phyloP scores from a whole-genome alignment of 148 eudicot genomes.

The Fagopyrum esculentum region DNA sequence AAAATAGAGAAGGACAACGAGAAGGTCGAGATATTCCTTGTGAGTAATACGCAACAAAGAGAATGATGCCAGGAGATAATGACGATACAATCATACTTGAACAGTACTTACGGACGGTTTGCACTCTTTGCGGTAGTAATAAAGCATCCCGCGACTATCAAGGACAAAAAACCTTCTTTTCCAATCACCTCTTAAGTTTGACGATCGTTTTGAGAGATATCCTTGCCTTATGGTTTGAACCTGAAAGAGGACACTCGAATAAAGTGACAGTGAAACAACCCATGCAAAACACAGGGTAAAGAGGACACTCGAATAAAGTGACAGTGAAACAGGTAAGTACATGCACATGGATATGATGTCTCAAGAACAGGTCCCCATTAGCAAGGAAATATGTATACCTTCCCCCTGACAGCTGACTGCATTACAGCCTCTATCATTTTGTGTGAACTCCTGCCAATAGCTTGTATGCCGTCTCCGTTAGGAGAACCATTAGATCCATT shows the following conservation, averaged over 20 bases:
- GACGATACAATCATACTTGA: background rate
- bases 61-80: background rate
- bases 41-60: background rate
- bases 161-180: slow-evolving; percentile 97
- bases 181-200: slow-evolving; percentile 95
- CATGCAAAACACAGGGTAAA: background rate
- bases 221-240: slow-evolving; percentile 98
- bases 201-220: slow-evolving; percentile 91
- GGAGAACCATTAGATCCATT: slow-evolving; percentile 88
- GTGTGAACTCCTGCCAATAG: slow-evolving; percentile 94
- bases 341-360: slow-evolving; percentile 1
- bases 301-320: background rate
- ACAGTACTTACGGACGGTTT: slow-evolving; percentile 77
- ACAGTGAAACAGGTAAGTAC: background rate
- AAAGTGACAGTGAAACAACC: background rate
- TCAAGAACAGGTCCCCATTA: background rate
- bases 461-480: slow-evolving; percentile 90
- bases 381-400: slow-evolving; percentile 35
- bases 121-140: slow-evolving; percentile 80
- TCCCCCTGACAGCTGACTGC: slow-evolving; percentile 94
- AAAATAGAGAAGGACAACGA: background rate
- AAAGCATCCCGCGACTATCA: slow-evolving; percentile 92
- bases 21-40: background rate
- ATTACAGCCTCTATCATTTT: slow-evolving; percentile 95
- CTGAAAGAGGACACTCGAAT: slow-evolving; percentile 26